Percentiles rank a stretch among this genome's conserved stretches.
These are phyloP conservation scores for Linderniella brevidens DNA, from an alignment of 257 asterid genomes.

Conservation along the genomic window DNA sequence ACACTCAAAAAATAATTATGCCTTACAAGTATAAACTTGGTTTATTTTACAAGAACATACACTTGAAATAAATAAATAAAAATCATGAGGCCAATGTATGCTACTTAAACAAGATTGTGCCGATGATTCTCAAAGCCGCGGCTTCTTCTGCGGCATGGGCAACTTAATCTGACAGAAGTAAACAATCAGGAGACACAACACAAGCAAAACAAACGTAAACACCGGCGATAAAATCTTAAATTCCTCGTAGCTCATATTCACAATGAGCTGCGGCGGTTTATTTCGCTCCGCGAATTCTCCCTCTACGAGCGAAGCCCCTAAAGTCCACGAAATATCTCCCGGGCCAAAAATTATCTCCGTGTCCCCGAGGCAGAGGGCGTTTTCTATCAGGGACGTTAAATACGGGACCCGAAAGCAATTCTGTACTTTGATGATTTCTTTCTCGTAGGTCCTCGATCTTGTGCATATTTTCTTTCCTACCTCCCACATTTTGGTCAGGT, in stretches of 20 bases:
- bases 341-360: slow-evolving; percentile 61
- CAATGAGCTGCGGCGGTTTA: no score
- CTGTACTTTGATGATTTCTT: slow-evolving; percentile 17
- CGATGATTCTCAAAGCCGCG: no score
- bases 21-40: no score
- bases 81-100: no score
- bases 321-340: slow-evolving; percentile 64
- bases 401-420: slow-evolving; percentile 52
- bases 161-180: slow-evolving; percentile 37
- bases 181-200: slow-evolving; percentile 27
- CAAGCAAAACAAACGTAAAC: slow-evolving; percentile 26
- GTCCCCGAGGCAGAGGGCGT: slow-evolving; percentile 47
- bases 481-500: slow-evolving; percentile 34
- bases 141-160: slow-evolving; percentile 21
- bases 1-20: no score
- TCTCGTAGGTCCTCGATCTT: slow-evolving; percentile 18
- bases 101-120: no score
- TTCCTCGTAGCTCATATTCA: no score
- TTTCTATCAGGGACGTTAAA: slow-evolving; percentile 42
- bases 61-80: no score
- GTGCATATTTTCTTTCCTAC: slow-evolving; percentile 36
- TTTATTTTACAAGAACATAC: no score
- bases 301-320: slow-evolving; percentile 66
- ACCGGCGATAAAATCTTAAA: slow-evolving; percentile 18
- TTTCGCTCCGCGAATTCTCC: slow-evolving; percentile 36